phyloP scores from a whole-genome alignment of 78 protist genomes.

The Neovahlkampfia damariscottae region DNA sequence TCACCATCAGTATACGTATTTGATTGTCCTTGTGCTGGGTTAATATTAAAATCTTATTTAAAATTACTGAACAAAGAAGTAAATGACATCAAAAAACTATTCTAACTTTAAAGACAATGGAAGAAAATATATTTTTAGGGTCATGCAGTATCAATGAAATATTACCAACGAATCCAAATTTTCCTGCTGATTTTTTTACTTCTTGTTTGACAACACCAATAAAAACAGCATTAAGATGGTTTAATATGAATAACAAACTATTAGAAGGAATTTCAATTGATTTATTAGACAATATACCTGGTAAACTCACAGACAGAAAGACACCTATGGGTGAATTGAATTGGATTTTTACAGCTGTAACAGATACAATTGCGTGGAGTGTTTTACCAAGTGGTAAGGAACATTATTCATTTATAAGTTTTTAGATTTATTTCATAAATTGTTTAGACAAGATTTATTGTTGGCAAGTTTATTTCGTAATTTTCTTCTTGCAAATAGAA shows the following conservation, averaged over 20 bases:
- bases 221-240: constrained; percentile 71
- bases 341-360: constrained; percentile 97
- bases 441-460: constrained; percentile 85
- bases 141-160: constrained; percentile 79
- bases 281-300: constrained; percentile 54
- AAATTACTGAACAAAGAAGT: not conserved
- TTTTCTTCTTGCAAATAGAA: constrained; percentile 91
- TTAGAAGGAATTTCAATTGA: constrained; percentile 43
- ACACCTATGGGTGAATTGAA: constrained; percentile 86
- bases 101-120: not conserved
- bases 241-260: not conserved
- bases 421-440: constrained; percentile 68
- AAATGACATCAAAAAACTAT: constrained; percentile 17
- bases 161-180: constrained; percentile 79
- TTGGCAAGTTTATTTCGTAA: constrained; percentile 89
- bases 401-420: not conserved
- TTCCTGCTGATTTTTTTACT: constrained; percentile 96
- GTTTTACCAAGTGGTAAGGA: constrained; percentile 59
- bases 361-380: constrained; percentile 98
- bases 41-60: constrained; percentile 45
- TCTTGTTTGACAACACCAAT: constrained; percentile 96
- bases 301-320: constrained; percentile 58
- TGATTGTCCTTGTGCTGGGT: constrained; percentile 92
- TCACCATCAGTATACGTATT: constrained; percentile 74
- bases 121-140: constrained; percentile 61